Percentiles rank a stretch among this genome's conserved stretches.
These are phyloP conservation scores for Pichia occidentalis DNA, from an alignment of 805 yeast species.

Conservation along the genomic window DNA sequence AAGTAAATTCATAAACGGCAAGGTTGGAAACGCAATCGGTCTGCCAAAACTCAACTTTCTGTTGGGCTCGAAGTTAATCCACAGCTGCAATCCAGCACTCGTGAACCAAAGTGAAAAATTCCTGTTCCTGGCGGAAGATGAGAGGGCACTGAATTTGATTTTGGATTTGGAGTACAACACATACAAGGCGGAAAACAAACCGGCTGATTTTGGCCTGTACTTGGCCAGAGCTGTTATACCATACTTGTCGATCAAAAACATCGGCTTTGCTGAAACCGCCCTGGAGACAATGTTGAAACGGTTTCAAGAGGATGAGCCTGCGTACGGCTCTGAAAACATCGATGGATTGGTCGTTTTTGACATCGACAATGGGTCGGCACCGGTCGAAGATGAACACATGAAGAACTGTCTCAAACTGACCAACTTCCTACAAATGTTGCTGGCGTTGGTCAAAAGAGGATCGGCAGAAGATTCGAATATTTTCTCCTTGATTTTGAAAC, in stretches of 20 bases:
- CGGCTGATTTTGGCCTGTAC: conserved; percentile 21
- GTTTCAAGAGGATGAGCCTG: conserved; percentile 20
- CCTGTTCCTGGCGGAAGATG: conserved; percentile 22
- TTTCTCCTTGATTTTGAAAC: conserved; percentile 40
- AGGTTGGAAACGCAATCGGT: conserved; percentile 50
- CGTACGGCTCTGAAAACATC: conserved; percentile 16
- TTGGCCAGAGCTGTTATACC: conserved; percentile 61
- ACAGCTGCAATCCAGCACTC: conserved; percentile 23
- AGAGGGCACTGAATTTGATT: conserved; percentile 20
- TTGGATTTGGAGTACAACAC: conserved; percentile 32
- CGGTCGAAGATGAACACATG: conserved; percentile 8
- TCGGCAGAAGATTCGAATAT: conserved; percentile 33
- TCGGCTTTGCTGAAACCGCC: conserved; percentile 50
- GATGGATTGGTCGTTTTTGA: conserved; percentile 27
- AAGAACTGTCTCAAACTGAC: conserved; percentile 39
- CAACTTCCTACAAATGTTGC: conserved; percentile 64
- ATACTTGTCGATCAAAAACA: conserved; percentile 61
- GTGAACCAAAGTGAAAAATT: conserved; percentile 25
- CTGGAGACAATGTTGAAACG: conserved; percentile 31
- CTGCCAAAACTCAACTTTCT: conserved; percentile 70
- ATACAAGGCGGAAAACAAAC: conserved; percentile 31
- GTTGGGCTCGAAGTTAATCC: conserved; percentile 59
- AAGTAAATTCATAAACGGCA: conserved; percentile 56
- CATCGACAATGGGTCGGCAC: conserved; percentile 25
- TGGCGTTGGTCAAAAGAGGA: conserved; percentile 47